Base-by-base conservation (phyloP, 805 yeast genomes). In the Zygoascus tannicola region DNA sequence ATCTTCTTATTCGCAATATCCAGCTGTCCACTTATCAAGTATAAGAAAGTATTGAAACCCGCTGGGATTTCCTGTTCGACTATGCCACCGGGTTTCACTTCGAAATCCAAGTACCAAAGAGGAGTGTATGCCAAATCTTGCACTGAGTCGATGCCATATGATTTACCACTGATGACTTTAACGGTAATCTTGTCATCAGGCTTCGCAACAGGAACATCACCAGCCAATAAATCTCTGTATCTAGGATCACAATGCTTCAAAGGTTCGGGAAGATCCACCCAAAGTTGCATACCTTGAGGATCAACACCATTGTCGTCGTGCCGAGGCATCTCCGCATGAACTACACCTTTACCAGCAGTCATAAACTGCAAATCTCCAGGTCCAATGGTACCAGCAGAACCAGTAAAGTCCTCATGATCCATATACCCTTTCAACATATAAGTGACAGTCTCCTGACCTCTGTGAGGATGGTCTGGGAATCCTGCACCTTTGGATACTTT, bases 271-370 rank as follows among this genome's bases (percentile, higher is more conserved):
- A 79, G 70, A 59, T 84, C 92, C 36, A 84, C 90, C 95, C 95
- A 85, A 45, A 85, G 64, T 63, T 85, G 95, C 71, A 85, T 67
- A 48, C 94, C 94, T 44, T 68, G 70, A 1, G 80, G 76, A 28
- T 47, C 35, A 8, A 53, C 53, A 32, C 59, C 64, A 38, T 71
- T 67, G 14, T 66, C 68, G 48, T 66, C 63, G 35, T 66, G 64
- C 37, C 78, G 78, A 4, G 94, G 94, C 78, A 85, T 85, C 57
- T 85, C 95, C 3, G 85, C 74, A 60, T 85, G 95, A 37, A 82
- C 85, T 34, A 85, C 74, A 43, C 92, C 95, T 55, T 73, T 75
- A 46, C 95, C 95, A 4, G 95, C 95, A 32, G 94, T 85, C 95
- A 85, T 85, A 62, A 85, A 85, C 63, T 85, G 95, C 51, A 85